Evolutionary conservation across 768 basidiomycete genomes (phyloP).

Genomic region (Cyclocybe aegerita): DNA sequence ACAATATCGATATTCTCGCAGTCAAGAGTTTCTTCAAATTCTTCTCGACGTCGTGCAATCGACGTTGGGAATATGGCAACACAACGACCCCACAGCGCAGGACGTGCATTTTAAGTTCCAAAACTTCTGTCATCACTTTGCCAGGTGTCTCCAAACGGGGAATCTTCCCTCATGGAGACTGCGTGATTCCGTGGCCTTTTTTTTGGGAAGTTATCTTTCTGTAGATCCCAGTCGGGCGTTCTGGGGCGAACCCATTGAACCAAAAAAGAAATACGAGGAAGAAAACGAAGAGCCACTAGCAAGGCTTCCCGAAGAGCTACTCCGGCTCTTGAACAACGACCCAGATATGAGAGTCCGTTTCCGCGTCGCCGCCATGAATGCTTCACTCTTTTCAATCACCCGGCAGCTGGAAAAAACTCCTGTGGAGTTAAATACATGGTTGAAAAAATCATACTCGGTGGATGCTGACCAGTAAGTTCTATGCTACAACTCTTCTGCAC

Average conservation of each 20-base stretch:
- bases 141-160: constrained; percentile 36
- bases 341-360: constrained; percentile 84
- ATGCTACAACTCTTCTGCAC: not conserved
- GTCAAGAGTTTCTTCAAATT: constrained; percentile 51
- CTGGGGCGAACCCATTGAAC: constrained; percentile 34
- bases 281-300: constrained; percentile 11
- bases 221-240: constrained; percentile 52
- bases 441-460: constrained; percentile 44
- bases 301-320: constrained; percentile 39
- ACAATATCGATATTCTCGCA: constrained; percentile 54
- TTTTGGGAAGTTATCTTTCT: constrained; percentile 65
- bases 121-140: constrained; percentile 55
- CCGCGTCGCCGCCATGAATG: constrained; percentile 61
- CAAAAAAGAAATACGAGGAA: constrained; percentile 28
- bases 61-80: constrained; percentile 61
- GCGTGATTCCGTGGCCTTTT: constrained; percentile 61
- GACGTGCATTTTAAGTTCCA: constrained; percentile 46
- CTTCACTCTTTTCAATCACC: constrained; percentile 55
- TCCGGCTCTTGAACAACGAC: constrained; percentile 61
- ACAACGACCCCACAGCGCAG: constrained; percentile 22
- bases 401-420: constrained; percentile 30
- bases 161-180: constrained; percentile 62
- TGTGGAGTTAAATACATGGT: constrained; percentile 42
- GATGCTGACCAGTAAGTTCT: constrained; percentile 50
- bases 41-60: constrained; percentile 62